Percentiles rank a stretch among this genome's conserved stretches.
Conservation (phyloP, 768 basidiomycete genomes). For the Suillus americanus region DNA sequence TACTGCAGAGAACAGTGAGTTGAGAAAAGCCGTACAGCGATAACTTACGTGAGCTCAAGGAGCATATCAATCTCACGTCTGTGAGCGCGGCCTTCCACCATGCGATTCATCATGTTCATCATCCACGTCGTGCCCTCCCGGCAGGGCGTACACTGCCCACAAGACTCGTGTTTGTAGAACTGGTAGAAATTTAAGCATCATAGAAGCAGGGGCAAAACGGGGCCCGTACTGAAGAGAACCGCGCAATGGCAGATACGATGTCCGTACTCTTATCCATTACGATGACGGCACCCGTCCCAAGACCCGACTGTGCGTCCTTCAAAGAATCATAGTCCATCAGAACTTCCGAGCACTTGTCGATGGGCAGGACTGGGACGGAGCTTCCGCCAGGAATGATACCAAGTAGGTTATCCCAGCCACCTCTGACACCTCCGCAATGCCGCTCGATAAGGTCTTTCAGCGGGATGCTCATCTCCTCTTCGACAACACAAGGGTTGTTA, state of each 20-base stretch:
- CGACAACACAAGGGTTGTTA: constrained; percentile 96
- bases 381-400: constrained; percentile 97
- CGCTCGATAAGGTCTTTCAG: constrained; percentile 92
- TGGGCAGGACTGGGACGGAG: constrained; percentile 92
- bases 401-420: constrained; percentile 96
- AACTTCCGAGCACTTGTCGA: constrained; percentile 78
- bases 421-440: constrained; percentile 92
- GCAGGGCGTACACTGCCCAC: constrained; percentile 96
- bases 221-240: constrained; percentile 69
- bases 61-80: constrained; percentile 98
- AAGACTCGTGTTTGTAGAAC: constrained; percentile 99
- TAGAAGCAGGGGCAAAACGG: constrained; percentile 3
- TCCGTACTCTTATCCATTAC: constrained; percentile 99
- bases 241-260: constrained; percentile 89
- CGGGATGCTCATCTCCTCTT: constrained; percentile 99
- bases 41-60: constrained; percentile 81
- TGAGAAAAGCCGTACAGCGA: not conserved
- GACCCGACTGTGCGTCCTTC: constrained; percentile 93
- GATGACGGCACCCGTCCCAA: constrained; percentile 97
- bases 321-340: constrained; percentile 99
- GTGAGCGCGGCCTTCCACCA: constrained; percentile 90
- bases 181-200: constrained; percentile 26
- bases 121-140: constrained; percentile 97
- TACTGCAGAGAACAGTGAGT: constrained; percentile 44
- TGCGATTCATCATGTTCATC: constrained; percentile 99